Evolutionary conservation across 1,284 basidiomycete genomes (phyloP).

Genomic region (Marasmius oreades): DNA sequence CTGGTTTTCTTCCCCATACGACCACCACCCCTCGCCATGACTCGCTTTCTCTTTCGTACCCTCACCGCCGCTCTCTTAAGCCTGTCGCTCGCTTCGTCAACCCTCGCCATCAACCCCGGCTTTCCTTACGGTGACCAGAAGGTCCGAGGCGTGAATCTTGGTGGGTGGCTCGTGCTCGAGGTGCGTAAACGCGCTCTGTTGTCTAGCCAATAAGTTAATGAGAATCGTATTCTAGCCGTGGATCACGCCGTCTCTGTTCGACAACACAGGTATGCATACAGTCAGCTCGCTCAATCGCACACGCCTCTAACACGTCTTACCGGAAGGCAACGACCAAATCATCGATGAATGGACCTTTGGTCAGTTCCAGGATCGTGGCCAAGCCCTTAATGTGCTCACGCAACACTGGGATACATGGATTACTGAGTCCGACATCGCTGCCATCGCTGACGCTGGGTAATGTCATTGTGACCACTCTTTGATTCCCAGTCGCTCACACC

Average conservation of each 20-base stretch:
- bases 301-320: background rate
- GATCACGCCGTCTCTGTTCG: slow-evolving; percentile 85
- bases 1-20: background rate
- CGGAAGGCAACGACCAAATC: slow-evolving; percentile 46
- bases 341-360: slow-evolving; percentile 89
- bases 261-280: slow-evolving; percentile 50
- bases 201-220: background rate
- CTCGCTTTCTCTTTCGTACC: slow-evolving; percentile 15
- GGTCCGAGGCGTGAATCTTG: slow-evolving; percentile 72
- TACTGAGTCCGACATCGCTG: slow-evolving; percentile 70
- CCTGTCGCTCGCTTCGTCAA: slow-evolving; percentile 23
- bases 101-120: slow-evolving; percentile 29
- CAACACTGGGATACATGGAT: slow-evolving; percentile 83
- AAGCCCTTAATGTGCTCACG: slow-evolving; percentile 47
- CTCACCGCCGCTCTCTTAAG: slow-evolving; percentile 9
- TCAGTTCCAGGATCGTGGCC: slow-evolving; percentile 48
- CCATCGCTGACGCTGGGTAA: slow-evolving; percentile 74
- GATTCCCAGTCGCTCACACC: slow-evolving; percentile 19
- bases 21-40: background rate
- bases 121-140: slow-evolving; percentile 56
- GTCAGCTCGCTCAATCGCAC: too few species aligned
- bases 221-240: slow-evolving; percentile 51
- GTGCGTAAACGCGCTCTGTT: slow-evolving; percentile 29
- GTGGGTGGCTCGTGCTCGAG: slow-evolving; percentile 82
- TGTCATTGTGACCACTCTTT: slow-evolving; percentile 14